These are phyloP conservation scores for Phytophthora hibernalis DNA, from an alignment of 352 stramenopile genomes.

Conservation along the genomic window DNA sequence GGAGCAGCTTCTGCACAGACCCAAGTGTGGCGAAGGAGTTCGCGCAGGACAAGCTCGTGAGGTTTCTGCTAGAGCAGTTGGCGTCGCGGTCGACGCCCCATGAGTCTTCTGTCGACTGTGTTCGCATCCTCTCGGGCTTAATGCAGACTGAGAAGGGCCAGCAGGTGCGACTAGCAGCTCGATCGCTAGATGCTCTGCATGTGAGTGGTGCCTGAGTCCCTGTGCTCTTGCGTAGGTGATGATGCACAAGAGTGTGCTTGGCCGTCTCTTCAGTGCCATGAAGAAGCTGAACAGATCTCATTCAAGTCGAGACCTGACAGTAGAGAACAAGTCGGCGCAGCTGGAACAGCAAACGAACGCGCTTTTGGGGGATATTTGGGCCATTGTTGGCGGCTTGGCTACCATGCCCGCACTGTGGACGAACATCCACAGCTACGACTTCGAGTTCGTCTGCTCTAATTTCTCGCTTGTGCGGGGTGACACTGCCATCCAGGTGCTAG, in stretches of 20 bases:
- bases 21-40: slow-evolving; percentile 55
- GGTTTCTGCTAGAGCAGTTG: slow-evolving; percentile 66
- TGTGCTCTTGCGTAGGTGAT: slow-evolving; percentile 50
- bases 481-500: slow-evolving; percentile 50
- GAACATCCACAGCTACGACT: slow-evolving; percentile 56
- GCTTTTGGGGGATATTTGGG: slow-evolving; percentile 52
- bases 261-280: slow-evolving; percentile 54
- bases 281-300: slow-evolving; percentile 49
- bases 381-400: slow-evolving; percentile 51
- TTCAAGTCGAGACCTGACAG: slow-evolving; percentile 23
- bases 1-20: slow-evolving; percentile 71
- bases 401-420: slow-evolving; percentile 50
- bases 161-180: slow-evolving; percentile 35
- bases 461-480: slow-evolving; percentile 51
- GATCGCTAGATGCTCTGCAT: slow-evolving; percentile 28
- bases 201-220: slow-evolving; percentile 27
- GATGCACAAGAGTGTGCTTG: slow-evolving; percentile 49
- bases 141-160: slow-evolving; percentile 54
- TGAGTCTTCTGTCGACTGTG: slow-evolving; percentile 56
- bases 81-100: slow-evolving; percentile 24
- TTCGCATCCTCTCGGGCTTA: slow-evolving; percentile 58
- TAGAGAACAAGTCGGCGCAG: slow-evolving; percentile 29
- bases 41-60: slow-evolving; percentile 66
- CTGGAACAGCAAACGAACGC: slow-evolving; percentile 29
- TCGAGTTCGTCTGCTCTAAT: slow-evolving; percentile 71